Base-by-base conservation (phyloP, 805 yeast genomes). In the Candida schatavii region DNA sequence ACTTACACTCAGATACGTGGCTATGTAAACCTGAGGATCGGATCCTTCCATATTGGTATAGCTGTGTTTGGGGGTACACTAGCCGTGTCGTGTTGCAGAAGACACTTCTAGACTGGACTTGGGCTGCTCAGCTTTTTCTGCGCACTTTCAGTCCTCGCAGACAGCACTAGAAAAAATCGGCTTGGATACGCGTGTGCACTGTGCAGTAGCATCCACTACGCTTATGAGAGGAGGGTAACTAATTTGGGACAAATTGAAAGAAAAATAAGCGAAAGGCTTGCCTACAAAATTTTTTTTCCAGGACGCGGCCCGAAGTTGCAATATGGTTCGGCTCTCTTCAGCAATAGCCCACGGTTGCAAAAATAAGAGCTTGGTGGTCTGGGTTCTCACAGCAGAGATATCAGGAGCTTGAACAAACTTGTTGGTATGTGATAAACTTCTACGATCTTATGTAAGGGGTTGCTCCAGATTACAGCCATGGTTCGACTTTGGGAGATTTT, bases 1-100 rank as follows among this genome's bases (percentile, higher is more conserved):
- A 68, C 75, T 48, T 65, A 70, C 75, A 50, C 61, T 67, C 38
- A 74, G 68, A 49, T 70, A 70, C 13, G 74, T 70, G 46, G 75
- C 74, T 41, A 70, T 67, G 52, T 64, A 70, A 46, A 70, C 74
- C 51, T 57, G 54, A 25, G 73, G 70, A 35, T 58, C 64, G 17
- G 19, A 28, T 3, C 19, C 41, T 18, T 29, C 35, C 38, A 28
- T 28, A 20, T 17, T 26, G 25, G 29, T 17, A 9, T 17, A 23
- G 27, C 27, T 23, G 11, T 23, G 27, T 7, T 23, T 23, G 7
- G 27, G 27, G 27, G 27, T 23, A 11, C 27, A 23, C 10, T 7
- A 23, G 27, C 27, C 10, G 7, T 23, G 27, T 23, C 27, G 27
- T 23, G 11, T 23, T 7, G 27, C 27, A 23, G 27, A 23, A 23